Conservation (phyloP, 495 filamentous ascomycete species). For the Parathielavia appendiculata region DNA sequence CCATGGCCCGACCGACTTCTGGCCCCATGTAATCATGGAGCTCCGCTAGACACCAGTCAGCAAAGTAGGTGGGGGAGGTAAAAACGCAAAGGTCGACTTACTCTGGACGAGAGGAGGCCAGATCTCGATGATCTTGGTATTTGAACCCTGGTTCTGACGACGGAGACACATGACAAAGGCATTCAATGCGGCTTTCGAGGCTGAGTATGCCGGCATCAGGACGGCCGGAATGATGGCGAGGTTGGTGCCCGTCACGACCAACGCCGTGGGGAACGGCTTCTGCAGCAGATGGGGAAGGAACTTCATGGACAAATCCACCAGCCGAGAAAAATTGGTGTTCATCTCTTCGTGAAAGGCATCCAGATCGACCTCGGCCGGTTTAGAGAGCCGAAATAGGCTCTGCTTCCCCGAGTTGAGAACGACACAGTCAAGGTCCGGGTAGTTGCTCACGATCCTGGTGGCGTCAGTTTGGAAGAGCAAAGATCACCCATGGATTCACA, state of each 20-base stretch:
- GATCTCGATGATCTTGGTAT: slow-evolving; percentile 5
- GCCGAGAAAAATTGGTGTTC: slow-evolving; percentile 1
- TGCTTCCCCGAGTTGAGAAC: slow-evolving; percentile 52
- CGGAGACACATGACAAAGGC: not conserved
- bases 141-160: not conserved
- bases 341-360: slow-evolving; percentile 3
- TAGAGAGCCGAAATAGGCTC: not conserved
- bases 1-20: not conserved
- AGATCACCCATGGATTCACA: not conserved
- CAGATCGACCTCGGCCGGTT: slow-evolving; percentile 2
- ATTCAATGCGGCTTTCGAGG: slow-evolving; percentile 1
- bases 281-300: not conserved
- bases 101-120: slow-evolving; percentile 5
- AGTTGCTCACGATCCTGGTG: slow-evolving; percentile 45
- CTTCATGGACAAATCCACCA: slow-evolving; percentile 4
- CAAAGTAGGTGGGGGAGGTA: not conserved
- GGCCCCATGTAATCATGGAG: slow-evolving; percentile 6
- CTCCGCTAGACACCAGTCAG: not conserved
- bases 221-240: slow-evolving; percentile 1
- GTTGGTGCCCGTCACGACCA: not conserved
- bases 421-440: slow-evolving; percentile 53
- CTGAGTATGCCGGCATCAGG: not conserved
- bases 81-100: not conserved
- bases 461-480: not conserved
- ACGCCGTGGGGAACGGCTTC: slow-evolving; percentile 1